phyloP scores from a whole-genome alignment of 805 yeast genomes.

The Schwanniomyces yamadae region DNA sequence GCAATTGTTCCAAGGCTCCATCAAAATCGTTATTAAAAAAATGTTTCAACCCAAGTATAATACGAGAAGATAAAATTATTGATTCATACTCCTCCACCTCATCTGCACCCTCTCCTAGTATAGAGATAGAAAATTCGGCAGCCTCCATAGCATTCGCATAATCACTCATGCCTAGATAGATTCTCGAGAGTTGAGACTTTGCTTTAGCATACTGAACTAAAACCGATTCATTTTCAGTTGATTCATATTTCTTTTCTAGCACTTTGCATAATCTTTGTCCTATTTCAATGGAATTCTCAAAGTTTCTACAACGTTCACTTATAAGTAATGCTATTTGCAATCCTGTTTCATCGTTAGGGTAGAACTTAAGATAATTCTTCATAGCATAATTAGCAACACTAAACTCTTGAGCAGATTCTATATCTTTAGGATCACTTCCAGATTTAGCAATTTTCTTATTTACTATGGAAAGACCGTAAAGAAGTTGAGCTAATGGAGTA shows the following conservation, averaged over 20 bases:
- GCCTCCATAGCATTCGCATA: constrained; percentile 60
- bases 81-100: constrained; percentile 17
- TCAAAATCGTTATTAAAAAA: constrained; percentile 66
- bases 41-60: constrained; percentile 69
- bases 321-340: constrained; percentile 53
- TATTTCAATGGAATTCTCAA: constrained; percentile 48
- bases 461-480: constrained; percentile 64
- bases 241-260: constrained; percentile 58
- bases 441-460: constrained; percentile 42
- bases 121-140: constrained; percentile 55
- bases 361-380: constrained; percentile 58
- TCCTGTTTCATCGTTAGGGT: constrained; percentile 59
- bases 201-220: constrained; percentile 55
- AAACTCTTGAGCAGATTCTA: constrained; percentile 61
- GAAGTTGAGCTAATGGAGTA: constrained; percentile 64
- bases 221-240: constrained; percentile 45
- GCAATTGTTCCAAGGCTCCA: constrained; percentile 65
- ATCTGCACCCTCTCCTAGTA: constrained; percentile 40
- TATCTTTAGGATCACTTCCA: constrained; percentile 50
- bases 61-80: constrained; percentile 53
- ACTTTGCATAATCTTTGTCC: constrained; percentile 47
- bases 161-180: constrained; percentile 58
- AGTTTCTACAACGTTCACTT: constrained; percentile 71
- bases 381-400: constrained; percentile 68
- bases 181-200: constrained; percentile 70